Conservation (phyloP, 441 rosid genomes). For the Arabidopsis hybrid region DNA sequence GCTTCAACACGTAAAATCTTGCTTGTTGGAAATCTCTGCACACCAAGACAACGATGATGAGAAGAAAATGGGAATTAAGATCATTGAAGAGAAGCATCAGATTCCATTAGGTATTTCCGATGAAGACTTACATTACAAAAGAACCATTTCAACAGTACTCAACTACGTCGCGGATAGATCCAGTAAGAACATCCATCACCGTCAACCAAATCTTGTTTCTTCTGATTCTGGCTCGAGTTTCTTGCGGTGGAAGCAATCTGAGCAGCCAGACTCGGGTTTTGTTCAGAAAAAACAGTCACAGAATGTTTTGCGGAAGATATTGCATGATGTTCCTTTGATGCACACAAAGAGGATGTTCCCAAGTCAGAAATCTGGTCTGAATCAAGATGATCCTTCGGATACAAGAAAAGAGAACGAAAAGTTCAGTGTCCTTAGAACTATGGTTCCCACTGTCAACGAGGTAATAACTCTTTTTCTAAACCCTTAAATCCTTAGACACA, state of each 20-base stretch:
- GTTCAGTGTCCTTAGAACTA: conserved; percentile 58
- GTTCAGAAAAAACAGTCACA: conserved; percentile 44
- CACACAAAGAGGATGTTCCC: conserved; percentile 45
- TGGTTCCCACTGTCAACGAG: conserved; percentile 68
- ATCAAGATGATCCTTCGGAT: conserved; percentile 41
- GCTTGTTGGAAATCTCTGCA: conserved; percentile 57
- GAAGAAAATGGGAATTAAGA: conserved; percentile 46
- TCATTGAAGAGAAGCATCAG: conserved; percentile 52
- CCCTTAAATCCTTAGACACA: neutral
- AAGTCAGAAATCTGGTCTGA: conserved; percentile 33
- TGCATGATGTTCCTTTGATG: conserved; percentile 72
- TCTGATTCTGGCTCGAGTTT: conserved; percentile 62
- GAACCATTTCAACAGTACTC: conserved; percentile 57
- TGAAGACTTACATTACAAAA: conserved; percentile 63
- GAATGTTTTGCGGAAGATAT: conserved; percentile 59
- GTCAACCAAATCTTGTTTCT: conserved; percentile 16
- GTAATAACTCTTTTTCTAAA: conserved; percentile 44
- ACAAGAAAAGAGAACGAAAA: conserved; percentile 57
- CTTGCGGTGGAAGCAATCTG: conserved; percentile 63
- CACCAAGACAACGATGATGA: conserved; percentile 54
- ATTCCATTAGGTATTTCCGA: conserved; percentile 56
- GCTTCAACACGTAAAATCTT: conserved; percentile 78
- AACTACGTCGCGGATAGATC: conserved; percentile 9
- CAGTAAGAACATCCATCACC: conserved; percentile 7
- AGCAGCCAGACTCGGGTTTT: conserved; percentile 18